These are phyloP conservation scores for Oryza australiensis DNA, from an alignment of 176 grass and related monocot species.

Conservation along the genomic window DNA sequence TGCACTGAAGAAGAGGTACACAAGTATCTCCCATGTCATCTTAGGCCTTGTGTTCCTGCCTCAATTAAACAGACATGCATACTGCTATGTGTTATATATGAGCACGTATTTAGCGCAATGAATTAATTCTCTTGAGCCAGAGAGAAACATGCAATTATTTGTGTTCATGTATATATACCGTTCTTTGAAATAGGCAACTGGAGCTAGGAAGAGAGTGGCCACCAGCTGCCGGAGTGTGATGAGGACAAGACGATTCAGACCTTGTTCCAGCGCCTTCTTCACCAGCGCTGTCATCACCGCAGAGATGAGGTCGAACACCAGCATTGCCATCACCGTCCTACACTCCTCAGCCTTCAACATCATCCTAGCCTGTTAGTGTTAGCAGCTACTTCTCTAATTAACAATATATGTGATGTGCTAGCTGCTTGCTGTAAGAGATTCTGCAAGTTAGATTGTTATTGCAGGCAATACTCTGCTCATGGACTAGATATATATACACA, in stretches of 20 bases:
- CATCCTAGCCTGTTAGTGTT: neutral
- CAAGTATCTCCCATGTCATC: conserved; percentile 58
- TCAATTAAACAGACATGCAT: neutral
- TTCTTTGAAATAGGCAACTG: conserved; percentile 75
- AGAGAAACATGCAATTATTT: neutral
- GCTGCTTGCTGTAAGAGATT: neutral
- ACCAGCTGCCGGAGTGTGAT: conserved; percentile 70
- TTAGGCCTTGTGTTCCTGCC: conserved; percentile 80
- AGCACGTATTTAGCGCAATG: neutral
- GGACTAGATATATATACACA: neutral
- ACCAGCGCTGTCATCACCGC: conserved; percentile 69
- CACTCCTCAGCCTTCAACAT: conserved; percentile 23
- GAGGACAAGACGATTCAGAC: conserved; percentile 64
- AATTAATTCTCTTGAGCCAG: neutral
- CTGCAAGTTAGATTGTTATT: neutral
- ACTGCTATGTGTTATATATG: too few species aligned
- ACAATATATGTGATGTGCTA: neutral
- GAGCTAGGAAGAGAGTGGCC: conserved; percentile 65
- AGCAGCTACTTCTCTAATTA: neutral
- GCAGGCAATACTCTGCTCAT: neutral
- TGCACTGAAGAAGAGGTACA: conserved; percentile 79
- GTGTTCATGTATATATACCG: conserved; percentile 29
- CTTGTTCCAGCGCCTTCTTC: conserved; percentile 65
- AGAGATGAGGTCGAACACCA: conserved; percentile 45
- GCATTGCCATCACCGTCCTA: conserved; percentile 53